These are phyloP conservation scores for Penicillium odoratum DNA, from an alignment of 495 filamentous ascomycete genomes.

Conservation along the genomic window DNA sequence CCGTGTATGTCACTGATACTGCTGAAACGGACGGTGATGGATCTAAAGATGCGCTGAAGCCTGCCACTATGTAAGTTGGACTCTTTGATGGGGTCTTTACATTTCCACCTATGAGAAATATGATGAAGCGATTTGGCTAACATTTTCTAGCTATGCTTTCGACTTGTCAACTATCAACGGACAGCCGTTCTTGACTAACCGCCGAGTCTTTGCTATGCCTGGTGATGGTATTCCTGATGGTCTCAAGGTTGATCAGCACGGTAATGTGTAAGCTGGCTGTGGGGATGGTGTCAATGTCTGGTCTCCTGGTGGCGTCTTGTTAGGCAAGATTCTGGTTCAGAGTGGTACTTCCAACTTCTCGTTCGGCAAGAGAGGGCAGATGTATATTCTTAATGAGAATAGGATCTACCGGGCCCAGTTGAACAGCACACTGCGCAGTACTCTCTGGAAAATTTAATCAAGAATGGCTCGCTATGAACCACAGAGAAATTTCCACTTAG, in stretches of 20 bases:
- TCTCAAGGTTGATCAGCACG: slow-evolving; percentile 58
- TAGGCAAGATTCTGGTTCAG: slow-evolving; percentile 53
- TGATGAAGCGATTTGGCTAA: background rate
- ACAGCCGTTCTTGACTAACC: slow-evolving; percentile 47
- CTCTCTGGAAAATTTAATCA: slow-evolving; percentile 16
- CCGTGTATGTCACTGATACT: slow-evolving; percentile 56
- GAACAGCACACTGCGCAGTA: slow-evolving; percentile 28
- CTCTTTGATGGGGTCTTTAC: background rate
- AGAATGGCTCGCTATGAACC: background rate
- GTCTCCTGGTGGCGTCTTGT: slow-evolving; percentile 54
- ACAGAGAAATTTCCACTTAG: too few relatives aligned
- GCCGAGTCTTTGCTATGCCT: slow-evolving; percentile 60
- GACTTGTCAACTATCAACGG: slow-evolving; percentile 23
- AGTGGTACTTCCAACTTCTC: slow-evolving; percentile 44
- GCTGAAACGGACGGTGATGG: slow-evolving; percentile 26
- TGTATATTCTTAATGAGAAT: slow-evolving; percentile 46
- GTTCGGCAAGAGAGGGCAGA: slow-evolving; percentile 42
- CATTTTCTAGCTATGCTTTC: slow-evolving; percentile 25
- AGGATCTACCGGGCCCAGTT: slow-evolving; percentile 41
- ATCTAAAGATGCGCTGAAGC: slow-evolving; percentile 13
- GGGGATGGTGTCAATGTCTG: slow-evolving; percentile 64
- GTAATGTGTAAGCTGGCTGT: slow-evolving; percentile 62
- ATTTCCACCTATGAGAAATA: background rate
- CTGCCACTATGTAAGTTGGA: slow-evolving; percentile 31
- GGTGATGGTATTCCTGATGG: slow-evolving; percentile 58